phyloP scores from a whole-genome alignment of 2,329 filamentous ascomycete genomes.

The Curvularia lunata region DNA sequence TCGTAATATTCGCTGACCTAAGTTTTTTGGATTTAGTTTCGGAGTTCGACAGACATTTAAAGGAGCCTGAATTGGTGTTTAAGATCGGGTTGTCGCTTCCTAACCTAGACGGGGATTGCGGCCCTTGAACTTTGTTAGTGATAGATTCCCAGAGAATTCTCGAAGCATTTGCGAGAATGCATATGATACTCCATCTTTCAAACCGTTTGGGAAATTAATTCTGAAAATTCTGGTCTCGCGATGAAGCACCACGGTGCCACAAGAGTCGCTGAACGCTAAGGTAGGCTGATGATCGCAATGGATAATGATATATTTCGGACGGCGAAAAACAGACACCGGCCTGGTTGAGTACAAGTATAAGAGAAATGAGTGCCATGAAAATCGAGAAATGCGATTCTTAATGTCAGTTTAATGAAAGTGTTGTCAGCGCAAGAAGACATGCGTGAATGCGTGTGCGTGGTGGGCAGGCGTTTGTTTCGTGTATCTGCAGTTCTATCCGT shows the following conservation, averaged over 20 bases:
- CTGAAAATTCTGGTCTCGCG: not conserved
- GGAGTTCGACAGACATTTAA: not conserved
- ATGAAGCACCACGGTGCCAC: not conserved
- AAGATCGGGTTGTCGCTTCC: not conserved
- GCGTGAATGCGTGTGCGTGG: not conserved
- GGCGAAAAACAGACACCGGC: not conserved
- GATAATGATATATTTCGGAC: not conserved
- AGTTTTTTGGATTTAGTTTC: not conserved
- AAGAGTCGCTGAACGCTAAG: not conserved
- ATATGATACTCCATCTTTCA: not conserved
- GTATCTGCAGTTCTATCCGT: not conserved
- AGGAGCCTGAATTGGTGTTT: not conserved
- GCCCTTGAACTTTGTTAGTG: not conserved
- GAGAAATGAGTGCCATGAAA: not conserved
- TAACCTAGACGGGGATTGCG: not conserved
- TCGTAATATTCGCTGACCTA: not conserved
- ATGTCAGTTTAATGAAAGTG: not conserved
- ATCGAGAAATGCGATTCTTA: not conserved
- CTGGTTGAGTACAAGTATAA: not conserved
- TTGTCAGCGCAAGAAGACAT: not conserved
- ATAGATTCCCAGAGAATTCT: not conserved
- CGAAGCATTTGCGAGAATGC: not conserved
- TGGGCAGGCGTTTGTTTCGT: not conserved
- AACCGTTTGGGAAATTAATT: no score
- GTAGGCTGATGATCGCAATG: not conserved